phyloP scores from a whole-genome alignment of 768 basidiomycete species.

The Tubosaeta sp. region DNA sequence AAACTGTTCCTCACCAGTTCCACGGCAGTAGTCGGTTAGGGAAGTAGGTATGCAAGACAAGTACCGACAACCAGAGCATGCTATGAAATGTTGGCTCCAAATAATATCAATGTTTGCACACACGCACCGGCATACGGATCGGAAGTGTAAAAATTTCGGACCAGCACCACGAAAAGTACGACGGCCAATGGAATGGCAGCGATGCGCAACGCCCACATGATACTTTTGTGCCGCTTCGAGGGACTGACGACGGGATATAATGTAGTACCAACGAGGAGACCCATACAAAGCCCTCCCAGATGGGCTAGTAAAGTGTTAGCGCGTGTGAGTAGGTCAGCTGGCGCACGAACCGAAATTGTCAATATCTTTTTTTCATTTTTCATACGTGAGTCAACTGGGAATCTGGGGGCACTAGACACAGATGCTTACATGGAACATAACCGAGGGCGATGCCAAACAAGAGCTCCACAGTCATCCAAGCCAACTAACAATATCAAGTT shows the following conservation, averaged over 20 bases:
- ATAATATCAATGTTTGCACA: background rate
- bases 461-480: slow-evolving; percentile 85
- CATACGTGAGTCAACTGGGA: slow-evolving; percentile 14
- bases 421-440: slow-evolving; percentile 69
- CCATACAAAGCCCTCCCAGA: slow-evolving; percentile 83
- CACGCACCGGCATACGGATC: slow-evolving; percentile 76
- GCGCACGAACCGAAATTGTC: slow-evolving; percentile 77
- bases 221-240: slow-evolving; percentile 64
- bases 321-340: background rate
- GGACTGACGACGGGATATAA: slow-evolving; percentile 88
- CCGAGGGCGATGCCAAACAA: slow-evolving; percentile 81
- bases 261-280: slow-evolving; percentile 74
- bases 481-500: slow-evolving; percentile 46
- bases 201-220: slow-evolving; percentile 72
- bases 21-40: slow-evolving; percentile 63
- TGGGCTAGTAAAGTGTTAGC: slow-evolving; percentile 53
- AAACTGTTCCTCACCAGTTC: slow-evolving; percentile 31
- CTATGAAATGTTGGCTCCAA: slow-evolving; percentile 34
- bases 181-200: slow-evolving; percentile 71
- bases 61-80: slow-evolving; percentile 85
- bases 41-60: slow-evolving; percentile 83
- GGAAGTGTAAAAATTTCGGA: slow-evolving; percentile 85
- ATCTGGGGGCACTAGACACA: background rate
- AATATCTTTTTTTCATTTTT: slow-evolving; percentile 57
- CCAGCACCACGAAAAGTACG: slow-evolving; percentile 77